Percentiles rank a stretch among this genome's conserved stretches.
phyloP scores from a whole-genome alignment of 805 yeast genomes.

The Candida endomychidarum region DNA sequence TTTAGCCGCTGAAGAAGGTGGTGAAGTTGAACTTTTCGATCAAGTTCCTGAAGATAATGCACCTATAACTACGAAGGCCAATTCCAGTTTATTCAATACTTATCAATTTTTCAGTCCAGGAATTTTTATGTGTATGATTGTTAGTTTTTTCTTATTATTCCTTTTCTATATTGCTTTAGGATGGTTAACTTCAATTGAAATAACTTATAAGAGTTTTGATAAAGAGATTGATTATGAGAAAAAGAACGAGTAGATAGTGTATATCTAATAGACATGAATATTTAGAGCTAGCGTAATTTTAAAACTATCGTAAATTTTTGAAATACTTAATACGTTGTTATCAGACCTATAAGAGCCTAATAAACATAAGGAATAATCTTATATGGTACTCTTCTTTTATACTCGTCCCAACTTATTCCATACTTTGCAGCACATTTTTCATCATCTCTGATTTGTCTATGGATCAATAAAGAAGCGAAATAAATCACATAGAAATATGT shows the following conservation, averaged over 20 bases:
- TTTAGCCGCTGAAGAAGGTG: slow-evolving; percentile 27
- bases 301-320: too few relatives aligned
- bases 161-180: slow-evolving; percentile 62
- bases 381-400: slow-evolving; percentile 79
- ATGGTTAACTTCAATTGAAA: slow-evolving; percentile 71
- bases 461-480: slow-evolving; percentile 78
- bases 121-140: slow-evolving; percentile 70
- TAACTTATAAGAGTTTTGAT: slow-evolving; percentile 81
- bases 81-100: slow-evolving; percentile 53
- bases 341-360: slow-evolving; percentile 27
- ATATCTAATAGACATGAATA: not conserved
- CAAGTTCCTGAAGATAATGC: slow-evolving; percentile 4
- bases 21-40: slow-evolving; percentile 19
- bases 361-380: slow-evolving; percentile 88
- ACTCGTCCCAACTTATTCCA: slow-evolving; percentile 82
- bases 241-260: slow-evolving; percentile 37
- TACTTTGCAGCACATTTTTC: slow-evolving; percentile 85
- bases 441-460: slow-evolving; percentile 90
- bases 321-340: not conserved
- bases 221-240: slow-evolving; percentile 57
- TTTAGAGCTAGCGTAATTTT: not conserved
- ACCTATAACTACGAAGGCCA: slow-evolving; percentile 7
- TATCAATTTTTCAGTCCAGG: slow-evolving; percentile 81
- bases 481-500: slow-evolving; percentile 86
- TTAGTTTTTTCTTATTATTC: slow-evolving; percentile 56